Conservation (phyloP, 108 stramenopile genomes). For the Conticribra guillardii region DNA sequence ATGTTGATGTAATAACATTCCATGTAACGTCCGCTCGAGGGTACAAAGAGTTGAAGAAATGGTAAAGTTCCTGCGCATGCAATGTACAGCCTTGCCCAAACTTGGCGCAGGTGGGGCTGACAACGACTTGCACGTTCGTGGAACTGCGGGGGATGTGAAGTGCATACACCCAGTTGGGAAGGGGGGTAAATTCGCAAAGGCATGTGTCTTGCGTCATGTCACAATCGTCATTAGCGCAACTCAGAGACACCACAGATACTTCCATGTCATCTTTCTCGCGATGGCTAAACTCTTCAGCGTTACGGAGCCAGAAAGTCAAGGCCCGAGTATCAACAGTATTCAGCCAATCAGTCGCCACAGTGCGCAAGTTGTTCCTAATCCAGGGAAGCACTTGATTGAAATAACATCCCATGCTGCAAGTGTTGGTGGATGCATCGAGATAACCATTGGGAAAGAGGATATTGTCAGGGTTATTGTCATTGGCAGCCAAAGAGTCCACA, state of each 20-base stretch:
- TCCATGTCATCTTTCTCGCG: conserved; percentile 45
- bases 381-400: conserved; percentile 35
- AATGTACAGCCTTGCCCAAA: conserved; percentile 36
- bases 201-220: conserved; percentile 23
- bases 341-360: conserved; percentile 32
- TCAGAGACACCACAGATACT: conserved; percentile 28
- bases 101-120: conserved; percentile 40
- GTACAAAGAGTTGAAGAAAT: conserved; percentile 29
- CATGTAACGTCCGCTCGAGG: conserved; percentile 39
- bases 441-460: conserved; percentile 29
- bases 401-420: conserved; percentile 19
- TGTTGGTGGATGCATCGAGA: conserved; percentile 8
- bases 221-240: conserved; percentile 34
- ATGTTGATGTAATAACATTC: conserved; percentile 29
- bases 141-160: conserved; percentile 43
- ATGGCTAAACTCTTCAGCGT: conserved; percentile 39
- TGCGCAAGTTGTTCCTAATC: conserved; percentile 28
- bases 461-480: conserved; percentile 13
- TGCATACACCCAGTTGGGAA: conserved; percentile 43
- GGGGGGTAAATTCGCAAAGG: conserved; percentile 20
- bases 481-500: conserved; percentile 14
- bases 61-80: conserved; percentile 37
- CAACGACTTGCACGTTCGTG: conserved; percentile 35
- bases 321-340: conserved; percentile 39
- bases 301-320: conserved; percentile 41